A percentile compares a stretch with the other conserved stretches of the same genome.
phyloP scores from a whole-genome alignment of 805 yeast species.

The Vanderwaltozyma tropicalis region DNA sequence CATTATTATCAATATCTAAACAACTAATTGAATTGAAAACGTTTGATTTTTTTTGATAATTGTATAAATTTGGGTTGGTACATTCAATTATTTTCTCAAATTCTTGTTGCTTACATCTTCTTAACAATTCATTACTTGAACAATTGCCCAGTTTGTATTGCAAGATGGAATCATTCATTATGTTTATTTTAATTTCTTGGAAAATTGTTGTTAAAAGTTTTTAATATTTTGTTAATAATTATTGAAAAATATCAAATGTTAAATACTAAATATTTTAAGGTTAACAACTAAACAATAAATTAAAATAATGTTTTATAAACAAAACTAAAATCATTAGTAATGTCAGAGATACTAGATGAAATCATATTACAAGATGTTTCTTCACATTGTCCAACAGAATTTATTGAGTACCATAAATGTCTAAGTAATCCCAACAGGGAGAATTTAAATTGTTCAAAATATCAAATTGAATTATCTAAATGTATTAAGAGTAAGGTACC shows the following conservation, averaged over 20 bases:
- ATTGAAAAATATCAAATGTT: too few species aligned
- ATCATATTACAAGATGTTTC: constrained; percentile 72
- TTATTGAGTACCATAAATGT: constrained; percentile 65
- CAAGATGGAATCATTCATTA: constrained; percentile 3
- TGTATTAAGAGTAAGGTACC: constrained; percentile 64
- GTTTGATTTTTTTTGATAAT: neutral
- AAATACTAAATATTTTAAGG: too few species aligned
- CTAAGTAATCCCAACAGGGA: constrained; percentile 39
- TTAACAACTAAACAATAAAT: too few species aligned
- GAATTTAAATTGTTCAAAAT: constrained; percentile 41
- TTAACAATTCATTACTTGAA: constrained; percentile 6
- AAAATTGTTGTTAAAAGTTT: neutral
- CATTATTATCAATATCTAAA: constrained; percentile 15
- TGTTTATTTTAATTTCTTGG: too few species aligned
- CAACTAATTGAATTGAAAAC: constrained; percentile 6
- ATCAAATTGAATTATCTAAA: constrained; percentile 46
- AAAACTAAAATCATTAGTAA: neutral
- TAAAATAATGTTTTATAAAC: too few species aligned
- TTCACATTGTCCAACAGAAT: constrained; percentile 61
- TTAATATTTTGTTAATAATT: neutral
- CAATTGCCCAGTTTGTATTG: constrained; percentile 9
- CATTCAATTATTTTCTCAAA: constrained; percentile 16
- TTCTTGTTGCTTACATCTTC: constrained; percentile 8
- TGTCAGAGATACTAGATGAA: constrained; percentile 47
- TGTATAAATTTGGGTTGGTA: constrained; percentile 2